Evolutionary conservation across 1,139 yeast species (phyloP), one percentile per base, ranked within the genome.

Genomic region (Suhomyces anneliseae): DNA sequence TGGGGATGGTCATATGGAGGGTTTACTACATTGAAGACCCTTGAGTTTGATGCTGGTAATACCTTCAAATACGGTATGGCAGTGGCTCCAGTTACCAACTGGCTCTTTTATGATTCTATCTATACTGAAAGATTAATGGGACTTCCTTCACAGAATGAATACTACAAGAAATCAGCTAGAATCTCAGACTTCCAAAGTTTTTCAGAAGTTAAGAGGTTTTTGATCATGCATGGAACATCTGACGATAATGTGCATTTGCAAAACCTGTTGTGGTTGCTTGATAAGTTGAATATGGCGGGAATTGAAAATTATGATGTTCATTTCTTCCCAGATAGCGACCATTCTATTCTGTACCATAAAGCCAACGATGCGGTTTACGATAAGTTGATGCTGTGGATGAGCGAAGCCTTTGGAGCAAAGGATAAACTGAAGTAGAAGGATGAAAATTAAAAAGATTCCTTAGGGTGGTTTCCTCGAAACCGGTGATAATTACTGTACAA

Each of bases 1-100:
- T 95, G 99, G 96, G 96, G 96, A n/a, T 89, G 96, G 96, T 84
- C 92, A 4, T 89, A 87, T 59, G 96, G 96, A 43, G 96, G 95
- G 0, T 89, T 82, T 62, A 74, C 86, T 48, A 86, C 96, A 0
- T 68, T 89, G 51, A 88, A 87, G 66, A 83, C 92, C 0, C 67
- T 88, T 32, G 96, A 89, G 61, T 74, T 69, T 36, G 96, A 88
- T 61, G 71, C 70, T 2, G 95, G 95, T 6, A 62, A 77, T 10
- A 76, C 79, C 1, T 87, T 88, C 71, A 79, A 79, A 54, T 89
- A 79, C 56, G 95, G 95, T 11, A 82, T 87, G 81, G 89, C 96
- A 0, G 96, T 89, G 29, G 96, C 96, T 0, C 96, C 96, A 0
- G 96, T 88, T 11, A 87, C 96, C 0, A 81, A 87, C 61, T 89